Conservation (phyloP, 2,329 filamentous ascomycete genomes). For the Thielaviopsis punctulata region DNA sequence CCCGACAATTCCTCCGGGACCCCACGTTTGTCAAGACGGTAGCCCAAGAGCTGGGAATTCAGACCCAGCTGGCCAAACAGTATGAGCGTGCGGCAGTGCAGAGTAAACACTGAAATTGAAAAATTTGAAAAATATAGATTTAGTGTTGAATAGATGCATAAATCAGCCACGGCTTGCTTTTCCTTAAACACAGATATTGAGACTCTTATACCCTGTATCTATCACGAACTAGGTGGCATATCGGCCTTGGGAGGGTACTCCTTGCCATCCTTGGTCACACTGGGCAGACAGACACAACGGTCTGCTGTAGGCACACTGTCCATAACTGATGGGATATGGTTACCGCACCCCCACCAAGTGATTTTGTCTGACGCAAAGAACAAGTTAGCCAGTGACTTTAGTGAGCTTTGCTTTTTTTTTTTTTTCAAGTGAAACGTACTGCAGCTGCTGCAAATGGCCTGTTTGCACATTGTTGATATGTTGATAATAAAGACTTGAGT, state of each 20-base stretch:
- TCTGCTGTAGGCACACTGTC: conserved; percentile 37
- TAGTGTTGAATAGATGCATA: neutral
- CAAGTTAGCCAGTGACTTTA: neutral
- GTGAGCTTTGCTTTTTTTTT: neutral
- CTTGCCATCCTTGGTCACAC: conserved; percentile 41
- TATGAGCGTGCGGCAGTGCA: conserved; percentile 23
- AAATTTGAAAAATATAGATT: neutral
- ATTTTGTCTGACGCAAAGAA: conserved; percentile 28
- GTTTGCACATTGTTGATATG: conserved; percentile 46
- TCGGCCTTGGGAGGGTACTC: conserved; percentile 47
- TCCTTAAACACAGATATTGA: neutral
- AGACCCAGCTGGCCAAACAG: conserved; percentile 57
- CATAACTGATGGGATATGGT: conserved; percentile 44
- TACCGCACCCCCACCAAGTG: conserved; percentile 50
- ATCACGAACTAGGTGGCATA: conserved; percentile 13
- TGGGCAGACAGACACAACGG: conserved; percentile 49
- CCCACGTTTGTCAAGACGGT: conserved; percentile 59
- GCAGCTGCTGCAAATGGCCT: conserved; percentile 43
- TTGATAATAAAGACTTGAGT: neutral
- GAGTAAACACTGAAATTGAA: neutral
- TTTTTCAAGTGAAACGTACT: conserved; percentile 28
- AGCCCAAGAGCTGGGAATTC: conserved; percentile 54
- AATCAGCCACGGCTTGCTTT: too few species aligned
- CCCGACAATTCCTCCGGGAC: conserved; percentile 64
- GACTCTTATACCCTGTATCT: neutral